Percentiles rank a stretch among this genome's conserved stretches.
phyloP scores from a whole-genome alignment of 768 basidiomycete genomes.

The Megacollybia marginata region DNA sequence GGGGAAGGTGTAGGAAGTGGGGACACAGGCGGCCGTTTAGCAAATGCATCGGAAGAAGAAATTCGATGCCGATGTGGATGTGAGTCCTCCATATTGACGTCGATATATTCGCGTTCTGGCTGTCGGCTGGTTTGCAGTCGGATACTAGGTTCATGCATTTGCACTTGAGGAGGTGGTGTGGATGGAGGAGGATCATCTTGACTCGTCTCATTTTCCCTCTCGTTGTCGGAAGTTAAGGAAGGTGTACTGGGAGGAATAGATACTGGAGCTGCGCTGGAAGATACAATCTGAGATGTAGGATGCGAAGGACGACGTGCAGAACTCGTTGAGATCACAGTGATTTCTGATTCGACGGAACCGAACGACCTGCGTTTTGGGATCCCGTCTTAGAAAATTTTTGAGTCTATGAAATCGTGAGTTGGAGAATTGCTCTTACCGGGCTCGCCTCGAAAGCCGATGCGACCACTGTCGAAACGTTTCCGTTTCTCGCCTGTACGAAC shows the following conservation, averaged over 20 bases:
- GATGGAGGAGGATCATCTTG: slow-evolving; percentile 10
- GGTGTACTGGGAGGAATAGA: slow-evolving; percentile 47
- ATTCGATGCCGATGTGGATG: neutral
- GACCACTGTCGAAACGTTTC: slow-evolving; percentile 15
- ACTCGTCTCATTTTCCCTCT: slow-evolving; percentile 40
- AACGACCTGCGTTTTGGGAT: slow-evolving; percentile 31
- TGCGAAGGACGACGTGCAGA: slow-evolving; percentile 7
- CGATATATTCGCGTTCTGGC: slow-evolving; percentile 12
- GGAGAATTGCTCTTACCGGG: neutral
- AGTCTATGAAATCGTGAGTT: slow-evolving; percentile 1
- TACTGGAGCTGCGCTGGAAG: slow-evolving; percentile 11
- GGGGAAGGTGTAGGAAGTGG: slow-evolving; percentile 55
- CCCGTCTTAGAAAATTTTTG: slow-evolving; percentile 10
- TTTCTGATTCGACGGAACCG: slow-evolving; percentile 18
- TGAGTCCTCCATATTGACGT: slow-evolving; percentile 27
- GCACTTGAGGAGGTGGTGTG: slow-evolving; percentile 4
- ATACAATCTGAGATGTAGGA: slow-evolving; percentile 13
- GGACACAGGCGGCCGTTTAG: slow-evolving; percentile 55
- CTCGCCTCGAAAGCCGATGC: neutral
- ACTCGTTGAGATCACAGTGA: slow-evolving; percentile 5
- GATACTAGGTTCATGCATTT: slow-evolving; percentile 4
- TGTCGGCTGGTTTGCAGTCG: neutral
- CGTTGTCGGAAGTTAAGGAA: slow-evolving; percentile 71
- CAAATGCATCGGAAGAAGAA: slow-evolving; percentile 23
- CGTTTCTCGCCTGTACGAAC: slow-evolving; percentile 20